Evolutionary conservation across 768 basidiomycete species (phyloP).

Genomic region (Boletus sp.): DNA sequence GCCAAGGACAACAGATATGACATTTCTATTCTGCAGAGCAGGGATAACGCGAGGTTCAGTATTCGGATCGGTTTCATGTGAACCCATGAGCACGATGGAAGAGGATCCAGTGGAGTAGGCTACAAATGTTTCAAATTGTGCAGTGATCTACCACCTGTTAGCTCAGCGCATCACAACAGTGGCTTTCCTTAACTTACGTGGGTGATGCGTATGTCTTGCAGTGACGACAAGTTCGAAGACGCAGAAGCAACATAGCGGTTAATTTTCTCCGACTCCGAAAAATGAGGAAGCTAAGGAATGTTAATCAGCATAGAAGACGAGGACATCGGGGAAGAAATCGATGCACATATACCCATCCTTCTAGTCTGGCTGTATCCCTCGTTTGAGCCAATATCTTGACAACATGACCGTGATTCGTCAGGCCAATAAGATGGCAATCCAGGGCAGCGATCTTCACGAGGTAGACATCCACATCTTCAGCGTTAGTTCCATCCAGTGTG

Average conservation of each 20-base stretch:
- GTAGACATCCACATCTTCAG: slow-evolving; percentile 35
- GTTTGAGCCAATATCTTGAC: slow-evolving; percentile 54
- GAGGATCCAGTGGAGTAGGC: slow-evolving; percentile 71
- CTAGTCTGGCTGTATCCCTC: slow-evolving; percentile 36
- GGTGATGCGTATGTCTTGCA: slow-evolving; percentile 60
- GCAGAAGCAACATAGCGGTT: slow-evolving; percentile 45
- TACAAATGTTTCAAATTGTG: slow-evolving; percentile 78
- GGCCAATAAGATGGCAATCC: slow-evolving; percentile 67
- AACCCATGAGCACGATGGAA: slow-evolving; percentile 76
- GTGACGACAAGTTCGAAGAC: slow-evolving; percentile 36
- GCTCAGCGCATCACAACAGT: not conserved
- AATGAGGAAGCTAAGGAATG: slow-evolving; percentile 62
- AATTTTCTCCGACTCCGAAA: slow-evolving; percentile 61
- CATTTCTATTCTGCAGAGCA: slow-evolving; percentile 67
- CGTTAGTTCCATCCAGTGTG: slow-evolving; percentile 32
- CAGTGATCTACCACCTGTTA: slow-evolving; percentile 61
- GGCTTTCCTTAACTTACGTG: slow-evolving; percentile 55
- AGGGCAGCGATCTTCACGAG: slow-evolving; percentile 83
- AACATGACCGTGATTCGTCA: slow-evolving; percentile 81
- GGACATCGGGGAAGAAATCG: not conserved
- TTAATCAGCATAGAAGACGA: not conserved
- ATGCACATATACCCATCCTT: slow-evolving; percentile 75
- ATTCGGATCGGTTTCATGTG: slow-evolving; percentile 41
- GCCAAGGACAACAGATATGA: slow-evolving; percentile 87
- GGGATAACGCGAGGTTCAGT: slow-evolving; percentile 63